These are phyloP conservation scores for Xylaria venustula DNA, from an alignment of 495 filamentous ascomycete species.

Conservation along the genomic window DNA sequence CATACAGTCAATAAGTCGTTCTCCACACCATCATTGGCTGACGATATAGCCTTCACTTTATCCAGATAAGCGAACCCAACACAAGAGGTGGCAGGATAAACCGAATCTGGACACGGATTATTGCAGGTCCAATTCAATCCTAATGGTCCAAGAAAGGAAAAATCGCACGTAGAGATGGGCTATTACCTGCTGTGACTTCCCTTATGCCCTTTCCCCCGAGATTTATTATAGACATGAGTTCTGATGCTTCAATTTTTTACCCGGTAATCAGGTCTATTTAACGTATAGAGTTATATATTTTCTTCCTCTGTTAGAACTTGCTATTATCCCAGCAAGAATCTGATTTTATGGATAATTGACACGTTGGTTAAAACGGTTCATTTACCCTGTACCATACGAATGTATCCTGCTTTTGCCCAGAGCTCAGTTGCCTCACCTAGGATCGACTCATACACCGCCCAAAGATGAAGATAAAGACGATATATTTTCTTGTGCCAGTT, in stretches of 20 bases:
- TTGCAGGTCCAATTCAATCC: neutral
- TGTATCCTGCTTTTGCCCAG: no score
- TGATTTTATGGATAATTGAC: neutral
- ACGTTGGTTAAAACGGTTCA: no score
- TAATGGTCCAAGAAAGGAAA: neutral
- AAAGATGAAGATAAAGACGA: neutral
- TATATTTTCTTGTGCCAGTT: neutral
- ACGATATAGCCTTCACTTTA: slow-evolving; percentile 9
- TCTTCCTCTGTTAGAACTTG: neutral
- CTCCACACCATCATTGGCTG: neutral
- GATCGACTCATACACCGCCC: neutral
- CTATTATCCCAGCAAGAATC: neutral
- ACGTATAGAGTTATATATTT: neutral
- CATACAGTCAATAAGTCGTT: no score
- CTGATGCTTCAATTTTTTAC: no score
- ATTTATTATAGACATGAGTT: no score
- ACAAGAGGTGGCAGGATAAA: neutral
- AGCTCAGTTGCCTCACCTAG: no score
- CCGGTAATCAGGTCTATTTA: neutral
- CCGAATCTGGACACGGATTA: neutral
- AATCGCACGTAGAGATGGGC: neutral
- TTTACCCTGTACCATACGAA: no score
- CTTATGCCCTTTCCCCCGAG: neutral
- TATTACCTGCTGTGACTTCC: neutral
- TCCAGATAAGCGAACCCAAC: slow-evolving; percentile 5